A percentile compares a stretch with the other conserved stretches of the same genome.
Evolutionary conservation across 148 eudicot species (phyloP).

Genomic region (Persicaria maculosa): DNA sequence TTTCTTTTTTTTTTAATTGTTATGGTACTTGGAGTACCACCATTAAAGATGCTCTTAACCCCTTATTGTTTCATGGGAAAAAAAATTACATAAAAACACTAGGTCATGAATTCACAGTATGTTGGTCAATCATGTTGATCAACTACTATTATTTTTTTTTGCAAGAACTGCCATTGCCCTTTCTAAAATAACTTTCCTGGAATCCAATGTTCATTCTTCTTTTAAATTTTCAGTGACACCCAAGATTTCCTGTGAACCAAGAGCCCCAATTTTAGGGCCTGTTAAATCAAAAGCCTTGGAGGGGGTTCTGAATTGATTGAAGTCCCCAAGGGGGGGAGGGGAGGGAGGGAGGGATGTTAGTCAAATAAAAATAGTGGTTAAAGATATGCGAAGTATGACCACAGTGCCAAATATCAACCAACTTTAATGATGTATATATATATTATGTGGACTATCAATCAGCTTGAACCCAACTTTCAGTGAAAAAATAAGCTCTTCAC

Average conservation of each 20-base stretch:
- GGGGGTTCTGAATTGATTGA: too few species aligned
- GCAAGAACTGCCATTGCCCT: background rate
- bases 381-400: background rate
- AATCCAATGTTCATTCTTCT: background rate
- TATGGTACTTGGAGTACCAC: too few species aligned
- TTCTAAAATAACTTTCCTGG: background rate
- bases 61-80: background rate
- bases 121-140: background rate
- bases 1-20: too few species aligned
- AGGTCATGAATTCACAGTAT: background rate
- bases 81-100: background rate
- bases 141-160: too few species aligned
- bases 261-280: too few species aligned
- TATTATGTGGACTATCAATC: slow-evolving; percentile 16
- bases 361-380: too few species aligned
- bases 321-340: too few species aligned
- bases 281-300: background rate
- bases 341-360: too few species aligned
- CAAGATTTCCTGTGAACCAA: background rate
- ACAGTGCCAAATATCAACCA: background rate
- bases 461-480: slow-evolving; percentile 6
- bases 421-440: background rate
- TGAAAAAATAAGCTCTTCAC: background rate
- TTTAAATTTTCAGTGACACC: background rate
- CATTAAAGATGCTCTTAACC: too few species aligned